phyloP scores from a whole-genome alignment of 2,329 filamentous ascomycete species.

The Cladosporium sphaerospermum region DNA sequence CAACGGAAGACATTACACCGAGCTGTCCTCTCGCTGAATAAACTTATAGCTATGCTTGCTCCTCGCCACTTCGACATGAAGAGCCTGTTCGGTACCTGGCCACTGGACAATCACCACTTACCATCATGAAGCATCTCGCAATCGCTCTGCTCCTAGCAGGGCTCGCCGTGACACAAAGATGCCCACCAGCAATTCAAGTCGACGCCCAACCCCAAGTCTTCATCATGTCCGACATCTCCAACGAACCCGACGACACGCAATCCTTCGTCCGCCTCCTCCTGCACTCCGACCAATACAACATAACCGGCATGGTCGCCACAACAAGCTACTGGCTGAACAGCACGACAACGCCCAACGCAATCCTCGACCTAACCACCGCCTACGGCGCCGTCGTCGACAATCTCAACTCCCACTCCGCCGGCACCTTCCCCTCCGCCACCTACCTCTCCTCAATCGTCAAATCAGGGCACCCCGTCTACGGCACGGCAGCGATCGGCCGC shows the following conservation, averaged over 20 bases:
- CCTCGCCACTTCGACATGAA: too few species aligned
- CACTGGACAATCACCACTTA: too few species aligned
- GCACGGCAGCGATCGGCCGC: conserved; percentile 32
- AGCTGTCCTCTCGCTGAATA: too few species aligned
- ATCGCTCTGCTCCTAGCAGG: conserved; percentile 1
- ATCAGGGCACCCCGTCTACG: conserved; percentile 34
- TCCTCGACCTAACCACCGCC: conserved; percentile 23
- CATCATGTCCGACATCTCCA: conserved; percentile 26
- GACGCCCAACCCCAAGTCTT: conserved; percentile 21
- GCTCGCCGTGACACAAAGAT: conserved; percentile 6
- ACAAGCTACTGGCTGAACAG: conserved; percentile 23
- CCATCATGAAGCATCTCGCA: neutral
- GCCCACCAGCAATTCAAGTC: conserved; percentile 16
- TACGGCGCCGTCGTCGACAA: conserved; percentile 34
- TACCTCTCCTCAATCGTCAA: conserved; percentile 21
- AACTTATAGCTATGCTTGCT: too few species aligned
- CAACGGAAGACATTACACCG: too few species aligned
- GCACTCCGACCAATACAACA: conserved; percentile 22
- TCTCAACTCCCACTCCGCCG: conserved; percentile 36
- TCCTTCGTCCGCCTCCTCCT: conserved; percentile 21
- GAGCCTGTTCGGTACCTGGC: too few species aligned
- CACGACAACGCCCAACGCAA: conserved; percentile 21
- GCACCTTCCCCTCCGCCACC: conserved; percentile 19
- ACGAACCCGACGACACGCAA: conserved; percentile 26
- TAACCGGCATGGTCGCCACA: conserved; percentile 21